Base-by-base conservation (phyloP, 257 asterid species). In the Datura wrightii region DNA sequence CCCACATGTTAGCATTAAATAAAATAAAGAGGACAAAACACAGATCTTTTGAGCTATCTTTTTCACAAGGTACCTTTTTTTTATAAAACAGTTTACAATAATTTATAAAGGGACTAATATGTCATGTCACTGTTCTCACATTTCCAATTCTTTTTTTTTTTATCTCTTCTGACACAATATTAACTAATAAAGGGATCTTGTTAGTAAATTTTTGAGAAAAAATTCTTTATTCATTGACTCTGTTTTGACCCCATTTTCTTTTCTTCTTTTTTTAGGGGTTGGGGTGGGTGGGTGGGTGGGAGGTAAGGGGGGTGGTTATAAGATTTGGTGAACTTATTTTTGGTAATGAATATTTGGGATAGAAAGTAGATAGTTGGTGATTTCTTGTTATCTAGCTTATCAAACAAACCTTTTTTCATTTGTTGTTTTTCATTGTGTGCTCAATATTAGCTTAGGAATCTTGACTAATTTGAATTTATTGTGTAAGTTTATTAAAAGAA, bases 1-100 rank as follows among this genome's bases (percentile, higher is more conserved):
- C 31, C 31, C 62, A 76, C 48, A 85, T 52, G 80, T 9, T 59
- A 9, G 24, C 42, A 79, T 52, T 80, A 62, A 81, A 72, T 53
- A 71, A 53, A 81, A 63, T 24, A 16, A 52, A 46, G 54, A 76
- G 14, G 79, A 84, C 83, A 85, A 85, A 85, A 44, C 16, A 82
- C 34, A 82, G 69, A 83, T 85, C 79, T 87, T 69, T 46, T 18
- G 53, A 37, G 42, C 78, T 34, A 60, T 72, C 80, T 67, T 34
- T 82, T 69, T 56, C 82, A 78, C 14, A 13, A 31, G 63, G 80
- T 31, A 50, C 62, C 8, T 42, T 5, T 41, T 41, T 10, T 66
- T 37, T 36, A 24, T 0, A 24, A 24, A 0, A 66, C 74, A 6
- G 19, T 10, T 72, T 72, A 72, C 8, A 48, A 24, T 76, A 50